Percentiles rank a stretch among this genome's conserved stretches.
Conservation (phyloP, 345 rosid genomes). For the Eucalyptus globulus region DNA sequence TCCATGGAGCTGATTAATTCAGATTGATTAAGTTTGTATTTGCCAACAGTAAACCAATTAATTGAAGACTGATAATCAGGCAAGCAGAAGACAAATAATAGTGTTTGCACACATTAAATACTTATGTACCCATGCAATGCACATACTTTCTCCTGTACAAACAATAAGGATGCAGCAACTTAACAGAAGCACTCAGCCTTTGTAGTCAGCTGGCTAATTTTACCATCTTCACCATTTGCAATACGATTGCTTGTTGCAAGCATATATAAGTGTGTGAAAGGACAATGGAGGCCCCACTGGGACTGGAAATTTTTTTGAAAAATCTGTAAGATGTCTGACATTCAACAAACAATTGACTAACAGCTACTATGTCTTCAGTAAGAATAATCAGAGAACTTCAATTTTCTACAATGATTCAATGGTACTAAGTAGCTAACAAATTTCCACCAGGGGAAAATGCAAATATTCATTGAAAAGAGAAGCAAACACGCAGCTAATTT, state of each 20-base stretch:
- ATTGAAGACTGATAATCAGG: not conserved
- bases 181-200: not conserved
- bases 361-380: not conserved
- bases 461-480: not conserved
- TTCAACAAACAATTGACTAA: not conserved
- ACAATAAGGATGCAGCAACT: not conserved
- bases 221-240: not conserved
- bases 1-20: not conserved
- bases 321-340: not conserved
- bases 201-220: not conserved
- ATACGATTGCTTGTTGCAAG: not conserved
- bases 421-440: not conserved
- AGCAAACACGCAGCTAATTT: not conserved
- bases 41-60: not conserved
- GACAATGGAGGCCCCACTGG: not conserved
- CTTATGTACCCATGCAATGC: not conserved
- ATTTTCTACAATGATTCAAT: not conserved
- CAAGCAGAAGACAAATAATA: not conserved
- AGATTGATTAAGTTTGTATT: not conserved
- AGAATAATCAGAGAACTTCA: not conserved
- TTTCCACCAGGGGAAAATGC: not conserved
- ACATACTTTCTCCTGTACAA: not conserved
- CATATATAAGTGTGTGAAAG: not conserved
- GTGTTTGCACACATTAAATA: not conserved
- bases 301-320: not conserved